Base-by-base conservation (phyloP, 345 rosid species). In the Linum usitatissimum region DNA sequence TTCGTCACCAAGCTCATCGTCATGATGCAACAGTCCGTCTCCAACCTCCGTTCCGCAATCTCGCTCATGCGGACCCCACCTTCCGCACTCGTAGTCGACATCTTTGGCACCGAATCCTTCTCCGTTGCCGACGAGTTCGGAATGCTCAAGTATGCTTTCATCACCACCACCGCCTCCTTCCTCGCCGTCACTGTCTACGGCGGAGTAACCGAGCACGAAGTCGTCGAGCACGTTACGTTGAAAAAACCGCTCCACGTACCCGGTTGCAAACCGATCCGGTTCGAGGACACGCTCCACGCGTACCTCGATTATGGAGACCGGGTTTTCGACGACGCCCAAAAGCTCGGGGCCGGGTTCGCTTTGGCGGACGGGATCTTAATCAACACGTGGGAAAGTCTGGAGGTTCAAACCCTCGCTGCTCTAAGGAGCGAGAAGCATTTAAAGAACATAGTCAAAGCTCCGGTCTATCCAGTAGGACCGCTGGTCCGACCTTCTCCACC, bases 381-480 rank as follows among this genome's bases (percentile, higher is more conserved):
- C 28, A 86, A 86, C 61, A 71, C 90, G 0, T 82, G 87, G 82
- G 64, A 73, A 3, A 64, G 30, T 49, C 68, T 86, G 14, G 88
- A 86, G 76, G 63, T 71, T 7, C 9, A 6, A 21, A 76, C 84
- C 0, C 76, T 83, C 0, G 53, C 57, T 1, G 83, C 95, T 4
- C 39, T 85, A 3, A 36, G 63, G 28, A 72, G 73, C 34, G 8
- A 31, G 5, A 39, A 64, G 30, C 19, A 23, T 15, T 34, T 74
- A 55, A 74, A 70, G 59, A 58, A 12, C 30, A 10, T 69, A 6
- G 31, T 60, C 0, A 79, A 68, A 53, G 76, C 53, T 18, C 84
- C 83, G 5, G 64, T 82, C 55, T 81, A 72, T 63, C 61, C 86
- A 0, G 31, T 84, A 6, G 90, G 88, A 6, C 91, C 96, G 5